Evolutionary conservation across 768 basidiomycete species (phyloP).

Genomic region (Peribolospora baueri): DNA sequence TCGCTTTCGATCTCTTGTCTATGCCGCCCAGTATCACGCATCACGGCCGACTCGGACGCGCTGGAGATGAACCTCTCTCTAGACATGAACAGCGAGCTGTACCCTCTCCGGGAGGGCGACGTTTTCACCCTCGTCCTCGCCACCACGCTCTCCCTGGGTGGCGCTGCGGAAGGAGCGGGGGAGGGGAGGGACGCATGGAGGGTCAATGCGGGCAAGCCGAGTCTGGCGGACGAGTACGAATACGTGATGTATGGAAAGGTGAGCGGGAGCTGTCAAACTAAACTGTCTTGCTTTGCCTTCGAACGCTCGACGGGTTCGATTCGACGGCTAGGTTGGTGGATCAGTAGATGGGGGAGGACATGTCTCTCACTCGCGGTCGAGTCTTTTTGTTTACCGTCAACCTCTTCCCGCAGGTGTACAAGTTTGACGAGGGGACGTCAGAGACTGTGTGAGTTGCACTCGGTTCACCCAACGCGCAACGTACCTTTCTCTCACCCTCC

Average conservation of each 20-base stretch:
- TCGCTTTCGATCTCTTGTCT: background rate
- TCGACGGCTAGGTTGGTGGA: too few species aligned
- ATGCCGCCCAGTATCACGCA: constrained; percentile 47
- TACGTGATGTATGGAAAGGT: constrained; percentile 99
- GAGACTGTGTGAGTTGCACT: constrained; percentile 51
- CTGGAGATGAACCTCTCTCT: constrained; percentile 78
- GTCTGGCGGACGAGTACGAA: constrained; percentile 82
- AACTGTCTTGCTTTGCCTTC: background rate
- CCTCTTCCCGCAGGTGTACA: constrained; percentile 46
- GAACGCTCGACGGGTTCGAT: background rate
- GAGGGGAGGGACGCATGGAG: constrained; percentile 38
- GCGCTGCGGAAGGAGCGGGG: constrained; percentile 25
- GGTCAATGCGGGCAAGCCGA: constrained; percentile 45
- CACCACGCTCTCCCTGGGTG: constrained; percentile 36
- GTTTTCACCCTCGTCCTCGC: constrained; percentile 68
- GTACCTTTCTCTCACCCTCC: background rate
- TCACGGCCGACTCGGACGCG: constrained; percentile 71
- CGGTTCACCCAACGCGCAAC: background rate
- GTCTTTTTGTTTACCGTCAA: background rate
- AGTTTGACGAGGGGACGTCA: constrained; percentile 63
- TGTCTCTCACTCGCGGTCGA: background rate
- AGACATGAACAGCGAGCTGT: constrained; percentile 70
- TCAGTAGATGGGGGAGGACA: too few species aligned
- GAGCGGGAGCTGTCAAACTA: constrained; percentile 6
- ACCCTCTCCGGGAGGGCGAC: constrained; percentile 42